phyloP scores from a whole-genome alignment of 768 basidiomycete genomes.

The Gloeostereum incarnatum region DNA sequence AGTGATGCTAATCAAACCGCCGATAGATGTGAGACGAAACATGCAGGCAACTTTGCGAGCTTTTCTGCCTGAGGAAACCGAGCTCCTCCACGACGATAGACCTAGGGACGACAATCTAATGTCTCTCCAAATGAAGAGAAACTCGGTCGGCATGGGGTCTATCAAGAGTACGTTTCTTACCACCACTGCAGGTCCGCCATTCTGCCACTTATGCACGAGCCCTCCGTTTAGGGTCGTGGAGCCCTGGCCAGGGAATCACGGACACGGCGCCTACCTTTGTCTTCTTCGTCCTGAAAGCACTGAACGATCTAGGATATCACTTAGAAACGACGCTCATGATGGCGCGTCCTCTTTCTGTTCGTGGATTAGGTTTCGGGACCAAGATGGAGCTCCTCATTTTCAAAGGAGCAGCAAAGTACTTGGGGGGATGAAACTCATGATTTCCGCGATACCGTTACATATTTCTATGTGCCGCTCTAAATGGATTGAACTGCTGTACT shows the following conservation, averaged over 20 bases:
- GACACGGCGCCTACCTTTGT: no score
- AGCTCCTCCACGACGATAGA: not conserved
- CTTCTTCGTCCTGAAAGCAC: conserved; percentile 53
- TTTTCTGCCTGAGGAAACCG: conserved; percentile 25
- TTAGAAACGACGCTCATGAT: conserved; percentile 64
- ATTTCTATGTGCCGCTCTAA: no score
- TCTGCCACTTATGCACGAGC: no score
- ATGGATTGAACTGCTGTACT: not conserved
- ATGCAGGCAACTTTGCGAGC: conserved; percentile 27
- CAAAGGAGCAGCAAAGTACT: conserved; percentile 23
- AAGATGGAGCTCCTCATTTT: conserved; percentile 62
- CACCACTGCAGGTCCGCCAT: no score
- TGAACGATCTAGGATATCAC: conserved; percentile 46
- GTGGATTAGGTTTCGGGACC: conserved; percentile 20
- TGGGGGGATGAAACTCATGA: conserved; percentile 2
- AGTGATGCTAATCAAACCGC: conserved; percentile 34
- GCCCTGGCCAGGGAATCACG: no score
- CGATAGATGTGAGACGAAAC: conserved; percentile 24
- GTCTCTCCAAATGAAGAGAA: no score
- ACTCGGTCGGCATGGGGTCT: no score
- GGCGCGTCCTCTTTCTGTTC: conserved; percentile 32
- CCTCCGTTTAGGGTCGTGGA: no score
- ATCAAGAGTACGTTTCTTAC: no score
- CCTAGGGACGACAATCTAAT: not conserved
- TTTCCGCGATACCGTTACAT: conserved; percentile 6